Conservation (phyloP, 768 basidiomycete species). For the Boletus vermiculosoides region DNA sequence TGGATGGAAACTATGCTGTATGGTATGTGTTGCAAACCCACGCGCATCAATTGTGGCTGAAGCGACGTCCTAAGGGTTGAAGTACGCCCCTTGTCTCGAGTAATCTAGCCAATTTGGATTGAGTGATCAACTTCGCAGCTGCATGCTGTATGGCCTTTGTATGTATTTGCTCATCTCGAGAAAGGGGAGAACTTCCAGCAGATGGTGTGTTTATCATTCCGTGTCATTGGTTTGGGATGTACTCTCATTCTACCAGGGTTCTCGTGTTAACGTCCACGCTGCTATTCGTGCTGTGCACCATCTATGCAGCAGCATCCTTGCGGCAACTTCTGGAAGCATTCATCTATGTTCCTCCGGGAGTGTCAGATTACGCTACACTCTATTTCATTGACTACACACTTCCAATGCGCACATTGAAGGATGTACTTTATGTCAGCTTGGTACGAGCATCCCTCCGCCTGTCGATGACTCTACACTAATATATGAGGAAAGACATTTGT, state of each 20-base stretch:
- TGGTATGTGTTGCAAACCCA: conserved; percentile 3
- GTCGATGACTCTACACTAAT: background rate
- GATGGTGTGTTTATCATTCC: background rate
- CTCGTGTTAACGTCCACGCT: conserved; percentile 14
- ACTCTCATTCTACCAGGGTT: conserved; percentile 3
- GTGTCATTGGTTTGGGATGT: background rate
- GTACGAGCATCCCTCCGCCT: background rate
- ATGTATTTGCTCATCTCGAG: conserved; percentile 13
- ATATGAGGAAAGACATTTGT: conserved; percentile 8
- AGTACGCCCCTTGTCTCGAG: background rate
- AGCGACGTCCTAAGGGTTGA: conserved; percentile 3
- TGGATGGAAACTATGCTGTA: conserved; percentile 21
- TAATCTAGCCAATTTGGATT: background rate
- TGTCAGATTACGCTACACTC: conserved; percentile 7
- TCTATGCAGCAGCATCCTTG: conserved; percentile 14
- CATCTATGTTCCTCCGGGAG: conserved; percentile 9
- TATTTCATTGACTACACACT: conserved; percentile 11
- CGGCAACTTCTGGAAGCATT: conserved; percentile 18
- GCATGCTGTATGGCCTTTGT: conserved; percentile 14
- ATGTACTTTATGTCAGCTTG: conserved; percentile 15
- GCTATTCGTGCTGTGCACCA: conserved; percentile 11
- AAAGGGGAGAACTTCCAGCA: background rate
- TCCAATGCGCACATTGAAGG: conserved; percentile 15
- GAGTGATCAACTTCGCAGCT: conserved; percentile 3
- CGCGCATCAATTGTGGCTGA: background rate